These are phyloP conservation scores for Tricholoma saponaceum DNA, from an alignment of 768 basidiomycete species.

Conservation along the genomic window DNA sequence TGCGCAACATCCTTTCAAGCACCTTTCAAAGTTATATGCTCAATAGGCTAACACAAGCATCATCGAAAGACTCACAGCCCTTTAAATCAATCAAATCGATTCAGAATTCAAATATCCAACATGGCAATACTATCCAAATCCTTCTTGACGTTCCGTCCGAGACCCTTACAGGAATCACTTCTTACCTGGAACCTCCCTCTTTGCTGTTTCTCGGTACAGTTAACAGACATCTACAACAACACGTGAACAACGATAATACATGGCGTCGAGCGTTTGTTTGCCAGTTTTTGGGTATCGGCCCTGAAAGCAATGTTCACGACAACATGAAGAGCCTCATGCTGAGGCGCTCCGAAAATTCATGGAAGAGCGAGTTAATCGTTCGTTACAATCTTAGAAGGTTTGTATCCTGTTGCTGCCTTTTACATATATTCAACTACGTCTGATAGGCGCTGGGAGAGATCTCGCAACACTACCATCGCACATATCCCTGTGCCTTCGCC, in stretches of 20 bases:
- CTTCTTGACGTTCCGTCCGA: constrained; percentile 61
- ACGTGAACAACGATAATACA: constrained; percentile 74
- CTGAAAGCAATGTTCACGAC: constrained; percentile 53
- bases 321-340: constrained; percentile 46
- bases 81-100: constrained; percentile 26
- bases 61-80: constrained; percentile 31
- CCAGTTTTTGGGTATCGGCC: constrained; percentile 62
- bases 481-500: constrained; percentile 61
- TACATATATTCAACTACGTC: neutral
- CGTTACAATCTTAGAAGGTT: constrained; percentile 57
- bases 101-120: constrained; percentile 32
- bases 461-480: constrained; percentile 53
- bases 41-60: constrained; percentile 43
- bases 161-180: constrained; percentile 72
- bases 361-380: constrained; percentile 67
- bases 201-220: constrained; percentile 56
- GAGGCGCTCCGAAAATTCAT: constrained; percentile 51
- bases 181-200: constrained; percentile 61
- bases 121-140: constrained; percentile 38
- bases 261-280: constrained; percentile 74
- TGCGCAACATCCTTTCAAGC: constrained; percentile 6
- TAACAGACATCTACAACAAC: constrained; percentile 48
- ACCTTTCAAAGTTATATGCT: constrained; percentile 56
- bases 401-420: constrained; percentile 1
- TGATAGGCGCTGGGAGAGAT: constrained; percentile 65